Percentiles rank a stretch among this genome's conserved stretches.
Evolutionary conservation across 2,329 filamentous ascomycete species (phyloP).

Genomic region (Stachybotrys chlorohalonatus): DNA sequence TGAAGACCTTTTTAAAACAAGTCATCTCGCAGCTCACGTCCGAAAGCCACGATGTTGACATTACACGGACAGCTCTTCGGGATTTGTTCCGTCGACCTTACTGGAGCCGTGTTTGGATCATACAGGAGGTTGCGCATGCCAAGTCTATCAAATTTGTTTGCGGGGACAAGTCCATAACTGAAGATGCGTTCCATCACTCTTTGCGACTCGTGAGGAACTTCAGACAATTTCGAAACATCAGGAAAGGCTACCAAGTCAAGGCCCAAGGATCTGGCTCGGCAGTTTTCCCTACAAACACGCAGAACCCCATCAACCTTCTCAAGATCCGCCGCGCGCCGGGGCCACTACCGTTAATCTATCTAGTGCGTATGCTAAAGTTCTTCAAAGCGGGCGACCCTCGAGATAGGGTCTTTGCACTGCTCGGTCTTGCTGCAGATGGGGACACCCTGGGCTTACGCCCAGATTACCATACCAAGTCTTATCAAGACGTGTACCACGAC

Average conservation of each 20-base stretch:
- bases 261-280: not conserved
- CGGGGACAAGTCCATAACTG: not conserved
- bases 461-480: not conserved
- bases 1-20: not conserved
- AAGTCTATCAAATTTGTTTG: not conserved
- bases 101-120: not conserved
- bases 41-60: not conserved
- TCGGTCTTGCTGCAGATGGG: not conserved
- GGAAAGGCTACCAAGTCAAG: not conserved
- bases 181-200: not conserved
- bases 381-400: not conserved
- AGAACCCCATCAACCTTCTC: not conserved
- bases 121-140: not conserved
- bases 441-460: not conserved
- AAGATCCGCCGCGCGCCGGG: not conserved
- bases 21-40: not conserved
- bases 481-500: not conserved
- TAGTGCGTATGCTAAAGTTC: not conserved
- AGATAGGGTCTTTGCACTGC: not conserved
- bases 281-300: not conserved
- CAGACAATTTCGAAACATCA: not conserved
- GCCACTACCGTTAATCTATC: not conserved
- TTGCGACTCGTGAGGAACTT: not conserved
- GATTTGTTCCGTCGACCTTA: not conserved
- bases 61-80: not conserved